Conservation (phyloP, 805 yeast genomes). For the Limtongozyma cylindracea region DNA sequence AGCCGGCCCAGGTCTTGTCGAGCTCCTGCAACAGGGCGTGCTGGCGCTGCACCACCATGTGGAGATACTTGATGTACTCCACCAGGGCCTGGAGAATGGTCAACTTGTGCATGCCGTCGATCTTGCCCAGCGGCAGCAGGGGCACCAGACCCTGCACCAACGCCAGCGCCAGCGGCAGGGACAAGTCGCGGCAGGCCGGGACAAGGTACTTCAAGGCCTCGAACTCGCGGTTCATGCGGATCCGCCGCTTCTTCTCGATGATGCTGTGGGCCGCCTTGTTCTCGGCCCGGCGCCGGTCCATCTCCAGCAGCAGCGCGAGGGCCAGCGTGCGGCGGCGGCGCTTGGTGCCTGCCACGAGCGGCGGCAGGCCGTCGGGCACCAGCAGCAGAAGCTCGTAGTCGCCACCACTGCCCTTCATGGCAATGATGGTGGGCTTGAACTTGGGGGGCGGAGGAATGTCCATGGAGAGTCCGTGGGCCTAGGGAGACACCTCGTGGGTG, state of each 20-base stretch:
- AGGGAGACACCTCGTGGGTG: too few species aligned
- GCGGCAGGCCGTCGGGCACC: too few species aligned
- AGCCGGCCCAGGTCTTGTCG: conserved; percentile 3
- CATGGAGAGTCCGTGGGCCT: too few species aligned
- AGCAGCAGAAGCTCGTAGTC: too few species aligned
- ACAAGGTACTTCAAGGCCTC: conserved; percentile 55
- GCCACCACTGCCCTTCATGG: too few species aligned
- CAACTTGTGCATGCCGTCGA: conserved; percentile 54
- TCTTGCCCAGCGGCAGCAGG: conserved; percentile 9
- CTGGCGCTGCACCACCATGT: conserved; percentile 26
- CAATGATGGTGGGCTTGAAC: too few species aligned
- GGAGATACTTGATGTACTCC: conserved; percentile 51
- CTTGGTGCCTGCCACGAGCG: conserved; percentile 4
- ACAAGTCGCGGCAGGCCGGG: conserved; percentile 48
- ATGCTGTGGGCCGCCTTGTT: conserved; percentile 35
- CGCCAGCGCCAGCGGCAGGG: conserved; percentile 6
- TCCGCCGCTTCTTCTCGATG: conserved; percentile 56
- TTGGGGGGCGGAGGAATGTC: too few species aligned
- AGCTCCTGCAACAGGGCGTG: conserved; percentile 12
- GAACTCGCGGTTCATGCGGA: conserved; percentile 61
- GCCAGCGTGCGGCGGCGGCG: conserved; percentile 14
- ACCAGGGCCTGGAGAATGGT: conserved; percentile 68
- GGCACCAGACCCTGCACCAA: conserved; percentile 1
- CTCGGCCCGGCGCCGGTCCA: conserved; percentile 13
- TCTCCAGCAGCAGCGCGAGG: conserved; percentile 13